phyloP scores from a whole-genome alignment of 129 eudicot species.

The Flaveria sonorensis region DNA sequence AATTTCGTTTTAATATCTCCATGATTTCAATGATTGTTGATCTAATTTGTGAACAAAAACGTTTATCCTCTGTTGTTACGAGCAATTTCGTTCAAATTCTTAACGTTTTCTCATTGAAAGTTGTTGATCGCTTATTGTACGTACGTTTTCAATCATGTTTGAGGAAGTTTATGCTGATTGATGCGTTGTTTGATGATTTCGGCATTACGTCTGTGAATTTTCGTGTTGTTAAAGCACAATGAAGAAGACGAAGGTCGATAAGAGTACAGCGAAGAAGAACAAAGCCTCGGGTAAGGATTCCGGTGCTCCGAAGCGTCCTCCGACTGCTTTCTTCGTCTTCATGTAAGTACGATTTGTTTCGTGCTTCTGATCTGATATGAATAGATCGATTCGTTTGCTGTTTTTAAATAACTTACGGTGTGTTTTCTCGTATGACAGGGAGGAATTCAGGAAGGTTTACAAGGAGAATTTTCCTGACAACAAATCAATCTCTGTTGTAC shows the following conservation, averaged over 20 bases:
- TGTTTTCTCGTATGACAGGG: constrained; percentile 34
- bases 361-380: constrained; percentile 6
- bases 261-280: constrained; percentile 36
- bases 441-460: constrained; percentile 48
- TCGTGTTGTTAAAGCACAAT: constrained; percentile 31
- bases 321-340: constrained; percentile 55
- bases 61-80: constrained; percentile 7
- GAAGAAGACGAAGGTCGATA: constrained; percentile 45
- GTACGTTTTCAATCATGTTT: not conserved
- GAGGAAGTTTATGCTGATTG: not conserved
- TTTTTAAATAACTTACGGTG: not conserved
- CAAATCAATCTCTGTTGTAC: constrained; percentile 43
- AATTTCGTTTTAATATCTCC: not conserved
- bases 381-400: constrained; percentile 18
- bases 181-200: not conserved
- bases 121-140: not conserved
- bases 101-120: constrained; percentile 12
- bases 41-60: not conserved
- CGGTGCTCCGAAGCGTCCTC: constrained; percentile 58
- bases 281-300: constrained; percentile 33
- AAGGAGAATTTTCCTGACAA: constrained; percentile 59
- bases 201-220: not conserved
- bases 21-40: constrained; percentile 10
- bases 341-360: constrained; percentile 35
- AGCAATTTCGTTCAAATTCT: not conserved